Base-by-base conservation (phyloP, 345 rosid species). In the Populus deltoides region DNA sequence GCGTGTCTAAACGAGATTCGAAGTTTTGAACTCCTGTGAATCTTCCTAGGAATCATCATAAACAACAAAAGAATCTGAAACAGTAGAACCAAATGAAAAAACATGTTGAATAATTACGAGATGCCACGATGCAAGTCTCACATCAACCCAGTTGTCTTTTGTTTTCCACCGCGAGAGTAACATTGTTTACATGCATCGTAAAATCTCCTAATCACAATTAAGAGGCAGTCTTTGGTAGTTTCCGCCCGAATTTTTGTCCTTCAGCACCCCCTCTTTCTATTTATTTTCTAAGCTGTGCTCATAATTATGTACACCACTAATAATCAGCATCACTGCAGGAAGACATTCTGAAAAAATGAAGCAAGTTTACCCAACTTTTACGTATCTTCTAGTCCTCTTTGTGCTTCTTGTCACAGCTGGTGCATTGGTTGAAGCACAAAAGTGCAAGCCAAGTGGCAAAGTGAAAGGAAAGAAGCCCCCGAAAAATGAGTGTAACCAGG, bases 381-480 rank as follows among this genome's bases (percentile, higher is more conserved):
- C 43, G 72, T 5, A 18, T 51, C n/a, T 71, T 47, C 49, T 72
- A 11, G 24, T 71, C 24, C 9, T 75, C 29, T 27, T 75, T 35
- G 31, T 75, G 53, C 68, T 80, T 13, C 13, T 70, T 61, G 36
- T 59, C n/a, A 35, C 66, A 7, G 20, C 41, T 3, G 6, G 38
- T 59, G 25, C 20, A 25, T 11, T n/a, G 70, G 72, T 71, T 66
- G 76, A 80, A 2, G 83, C 79, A 47, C 67, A 75, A 9, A 27
- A 62, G 7, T 71, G 79, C 61, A 71, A 51, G 43, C 38, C 83
- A 49, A 51, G 62, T 41, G 79, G 79, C 25, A 70, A 27, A 65
- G 0, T 75, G 8, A 35, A 41, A 12, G 79, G 76, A 20, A 75
- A 70, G 35, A 80, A 75, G 4, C 73, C 61, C 20, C 79, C 79